Percentiles rank a stretch among this genome's conserved stretches.
Conservation (phyloP, 441 rosid species). For the Populus trichocarpa region DNA sequence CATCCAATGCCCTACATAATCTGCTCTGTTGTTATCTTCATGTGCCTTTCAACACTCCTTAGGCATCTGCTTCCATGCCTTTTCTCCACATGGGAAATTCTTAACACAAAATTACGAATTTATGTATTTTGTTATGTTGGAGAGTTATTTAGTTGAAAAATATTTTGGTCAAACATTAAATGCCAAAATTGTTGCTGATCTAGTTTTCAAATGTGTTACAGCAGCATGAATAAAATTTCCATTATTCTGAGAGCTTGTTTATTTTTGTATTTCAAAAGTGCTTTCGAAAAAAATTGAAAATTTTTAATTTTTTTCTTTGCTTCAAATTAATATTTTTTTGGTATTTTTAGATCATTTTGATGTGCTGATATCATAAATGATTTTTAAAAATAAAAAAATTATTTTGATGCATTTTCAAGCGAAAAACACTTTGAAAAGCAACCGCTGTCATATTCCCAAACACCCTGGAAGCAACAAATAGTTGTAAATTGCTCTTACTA, state of each 20-base stretch:
- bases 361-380: too few species aligned
- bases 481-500: not conserved
- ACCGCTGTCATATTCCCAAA: too few species aligned
- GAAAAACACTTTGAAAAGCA: too few species aligned
- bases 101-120: not conserved
- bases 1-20: not conserved
- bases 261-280: too few species aligned
- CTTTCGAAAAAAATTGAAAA: too few species aligned
- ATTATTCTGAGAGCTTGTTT: too few species aligned
- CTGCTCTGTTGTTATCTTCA: too few species aligned
- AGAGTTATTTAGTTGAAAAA: not conserved
- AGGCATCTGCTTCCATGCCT: not conserved
- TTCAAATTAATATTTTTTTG: too few species aligned
- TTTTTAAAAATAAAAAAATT: too few species aligned
- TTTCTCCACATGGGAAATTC: not conserved
- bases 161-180: not conserved
- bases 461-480: not conserved
- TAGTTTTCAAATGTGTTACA: not conserved
- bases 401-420: too few species aligned
- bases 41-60: not conserved
- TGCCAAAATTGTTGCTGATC: not conserved
- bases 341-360: too few species aligned
- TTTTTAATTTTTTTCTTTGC: too few species aligned
- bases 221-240: not conserved
- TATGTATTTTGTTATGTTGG: not conserved